Base-by-base conservation (phyloP, 1,284 basidiomycete species). In the Uromyces viciae-fabae region DNA sequence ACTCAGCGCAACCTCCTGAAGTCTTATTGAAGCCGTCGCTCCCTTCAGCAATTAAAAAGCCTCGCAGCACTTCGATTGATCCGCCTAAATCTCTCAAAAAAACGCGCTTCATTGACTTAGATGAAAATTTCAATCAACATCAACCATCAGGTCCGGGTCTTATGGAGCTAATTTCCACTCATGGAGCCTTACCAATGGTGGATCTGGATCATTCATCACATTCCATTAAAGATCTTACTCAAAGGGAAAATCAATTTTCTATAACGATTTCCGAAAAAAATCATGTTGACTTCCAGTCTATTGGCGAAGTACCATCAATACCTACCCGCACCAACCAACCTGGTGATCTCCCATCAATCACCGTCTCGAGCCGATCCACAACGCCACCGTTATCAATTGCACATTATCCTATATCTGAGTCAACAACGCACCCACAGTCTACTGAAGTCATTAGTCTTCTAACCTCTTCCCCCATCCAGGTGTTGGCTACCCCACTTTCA, bases 41-140 rank as follows among this genome's bases (percentile, higher is more conserved):
- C 28, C 75, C 75, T 36, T 78, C 75, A 31, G 75, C 75, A 38
- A 69, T 78, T 49, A 78, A 78, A 54, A 78, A 78, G 25, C 43
- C 36, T 68, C 31, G n/a, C 60, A 28, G 62, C 14, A n/a, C 49
- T 56, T 54, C 42, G 38, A 31, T 36, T n/a, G 75, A 64, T 8
- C 62, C 58, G 46, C 75, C 75, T 22, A 78, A 78, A 68, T 78
- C 75, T 14, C 33, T 56, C 25, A 78, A 78, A 31, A 78, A 78
- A 38, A 31, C 62, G n/a, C 62, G 75, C 52, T 78, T 78, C 42
- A 49, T 46, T 78, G 49, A 64, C 4, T 69, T 28, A n/a, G 75
- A 78, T 31, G 49, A 77, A 38, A 54, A 69, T 28, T 28, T 54
- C 64, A 38, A 54, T 64, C 43, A 33, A 49, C 36, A 33, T 14